Percentiles rank a stretch among this genome's conserved stretches.
phyloP scores from a whole-genome alignment of 106 monocot species.

The Platanthera zijinensis region DNA sequence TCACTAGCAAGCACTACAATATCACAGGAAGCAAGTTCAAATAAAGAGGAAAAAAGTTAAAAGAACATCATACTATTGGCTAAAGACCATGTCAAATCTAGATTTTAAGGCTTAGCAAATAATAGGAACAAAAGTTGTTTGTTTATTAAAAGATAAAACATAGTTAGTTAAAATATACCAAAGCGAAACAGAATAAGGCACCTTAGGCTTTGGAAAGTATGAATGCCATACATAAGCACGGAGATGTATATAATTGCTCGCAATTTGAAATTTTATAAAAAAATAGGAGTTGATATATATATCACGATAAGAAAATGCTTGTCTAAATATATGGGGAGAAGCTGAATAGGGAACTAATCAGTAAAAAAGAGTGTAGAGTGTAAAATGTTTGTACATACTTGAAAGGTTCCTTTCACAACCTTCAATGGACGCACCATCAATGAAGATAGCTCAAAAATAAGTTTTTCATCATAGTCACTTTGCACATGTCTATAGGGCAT shows the following conservation, averaged over 20 bases:
- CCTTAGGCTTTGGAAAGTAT: background rate
- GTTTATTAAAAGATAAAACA: background rate
- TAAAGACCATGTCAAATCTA: background rate
- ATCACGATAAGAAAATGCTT: background rate
- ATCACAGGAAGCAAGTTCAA: background rate
- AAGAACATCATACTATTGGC: background rate
- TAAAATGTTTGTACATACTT: constrained; percentile 34
- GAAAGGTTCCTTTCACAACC: constrained; percentile 80
- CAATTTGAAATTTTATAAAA: background rate
- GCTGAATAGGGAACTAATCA: background rate
- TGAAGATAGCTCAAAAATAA: constrained; percentile 75
- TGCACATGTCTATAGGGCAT: constrained; percentile 49
- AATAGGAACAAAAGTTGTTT: background rate
- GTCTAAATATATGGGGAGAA: background rate
- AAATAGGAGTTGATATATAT: constrained; percentile 1
- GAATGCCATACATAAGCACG: constrained; percentile 1
- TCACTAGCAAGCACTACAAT: background rate
- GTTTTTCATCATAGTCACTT: constrained; percentile 84
- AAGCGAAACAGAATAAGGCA: background rate
- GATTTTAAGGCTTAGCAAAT: background rate
- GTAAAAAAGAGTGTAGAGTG: background rate
- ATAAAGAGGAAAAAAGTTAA: background rate
- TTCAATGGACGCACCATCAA: constrained; percentile 85
- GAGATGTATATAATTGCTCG: background rate
- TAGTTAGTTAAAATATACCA: background rate